Conservation (phyloP, 179 eudicot species). For the Gypsophila paniculata region DNA sequence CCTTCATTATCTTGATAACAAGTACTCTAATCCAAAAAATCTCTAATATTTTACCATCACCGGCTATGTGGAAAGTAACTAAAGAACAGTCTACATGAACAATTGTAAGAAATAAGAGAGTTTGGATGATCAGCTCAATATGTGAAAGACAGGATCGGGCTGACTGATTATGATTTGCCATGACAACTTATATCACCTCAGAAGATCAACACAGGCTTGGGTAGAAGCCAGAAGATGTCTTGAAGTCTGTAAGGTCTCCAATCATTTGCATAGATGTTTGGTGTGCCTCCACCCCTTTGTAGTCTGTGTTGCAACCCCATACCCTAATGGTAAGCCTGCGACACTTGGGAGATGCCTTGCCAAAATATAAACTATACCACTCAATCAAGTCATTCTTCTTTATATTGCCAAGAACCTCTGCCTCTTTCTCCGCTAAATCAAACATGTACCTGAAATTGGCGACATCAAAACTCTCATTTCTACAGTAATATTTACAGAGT, state of each 20-base stretch:
- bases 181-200: background rate
- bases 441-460: slow-evolving; percentile 69
- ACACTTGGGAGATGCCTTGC: slow-evolving; percentile 54
- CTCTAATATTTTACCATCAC: too few species aligned
- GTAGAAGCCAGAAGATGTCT: slow-evolving; percentile 54
- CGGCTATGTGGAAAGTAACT: background rate
- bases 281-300: slow-evolving; percentile 37
- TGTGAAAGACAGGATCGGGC: background rate
- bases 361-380: slow-evolving; percentile 65
- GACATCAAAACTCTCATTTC: background rate
- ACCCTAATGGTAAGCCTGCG: slow-evolving; percentile 73
- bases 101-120: background rate
- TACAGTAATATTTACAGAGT: background rate
- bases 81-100: too few species aligned
- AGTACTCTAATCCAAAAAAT: too few species aligned
- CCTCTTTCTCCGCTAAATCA: slow-evolving; percentile 72
- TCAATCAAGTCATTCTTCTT: slow-evolving; percentile 54
- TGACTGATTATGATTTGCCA: background rate
- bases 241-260: slow-evolving; percentile 51
- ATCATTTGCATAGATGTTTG: slow-evolving; percentile 39
- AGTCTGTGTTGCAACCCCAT: slow-evolving; percentile 83
- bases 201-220: slow-evolving; percentile 55
- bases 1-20: too few species aligned
- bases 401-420: slow-evolving; percentile 45
- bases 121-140: background rate